Evolutionary conservation across 345 rosid species (phyloP), one percentile per base, ranked within the genome.

Genomic region (Euphorbia pulcherrima): DNA sequence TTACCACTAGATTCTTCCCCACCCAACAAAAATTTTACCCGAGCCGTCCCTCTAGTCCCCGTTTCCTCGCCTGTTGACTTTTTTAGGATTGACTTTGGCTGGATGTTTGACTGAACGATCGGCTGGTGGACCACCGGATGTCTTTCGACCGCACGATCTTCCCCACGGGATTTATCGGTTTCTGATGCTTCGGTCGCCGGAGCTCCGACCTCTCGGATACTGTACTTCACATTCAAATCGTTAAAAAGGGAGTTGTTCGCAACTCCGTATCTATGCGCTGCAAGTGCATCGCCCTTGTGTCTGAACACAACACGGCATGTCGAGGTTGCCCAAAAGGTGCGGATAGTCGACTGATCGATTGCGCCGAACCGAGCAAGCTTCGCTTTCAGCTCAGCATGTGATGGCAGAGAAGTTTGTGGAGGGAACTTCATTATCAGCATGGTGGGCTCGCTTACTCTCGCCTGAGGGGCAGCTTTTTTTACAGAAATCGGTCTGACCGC

Each of bases 351-450:
- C 72, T 84, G 92, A 75, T 95, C 98, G 54, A 95, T 68, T 23
- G 97, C 80, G 68, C 99, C 98, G 20, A 95, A 95, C 17, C 99
- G 90, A 66, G 96, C 97, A 68, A 95, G 86, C 69, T 85, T 92
- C 17, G 99, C 99, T 81, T 95, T 95, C 21, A 95, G 79, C 81
- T 88, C 81, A 3, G 97, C 86, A 28, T 74, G 84, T 33, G 99
- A 95, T 23, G 99, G 99, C 68, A 95, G 97, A 33, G 93, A 84
- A 33, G 92, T 83, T 65, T 77, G 77, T 1, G 89, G 98, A 74
- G 98, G 97, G 67, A 95, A 95, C 76, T 90, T 95, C 94, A 95
- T 90, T 72, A 95, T 92, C 79, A 95, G 88, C 97, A 95, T 89
- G 7, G 99, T 95, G 44, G 96, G 99, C 77, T 90, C 87, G n/a